Evolutionary conservation across 495 filamentous ascomycete genomes (phyloP).

Genomic region (Entonaema liquescens): DNA sequence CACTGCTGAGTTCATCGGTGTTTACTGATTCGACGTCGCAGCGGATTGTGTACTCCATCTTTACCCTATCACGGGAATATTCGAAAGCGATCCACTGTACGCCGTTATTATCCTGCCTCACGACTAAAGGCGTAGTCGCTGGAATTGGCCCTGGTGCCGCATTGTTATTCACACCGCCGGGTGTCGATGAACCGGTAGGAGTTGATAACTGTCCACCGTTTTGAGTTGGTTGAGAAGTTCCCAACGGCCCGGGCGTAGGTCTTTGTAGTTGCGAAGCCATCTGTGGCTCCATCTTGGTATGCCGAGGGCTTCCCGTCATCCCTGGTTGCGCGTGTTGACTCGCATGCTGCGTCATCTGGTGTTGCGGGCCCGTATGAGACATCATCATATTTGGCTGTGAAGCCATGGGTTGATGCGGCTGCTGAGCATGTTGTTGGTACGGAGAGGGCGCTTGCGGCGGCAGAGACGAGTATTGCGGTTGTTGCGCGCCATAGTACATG

Average conservation of each 20-base stretch:
- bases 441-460: constrained; percentile 71
- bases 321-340: constrained; percentile 58
- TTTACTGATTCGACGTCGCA: constrained; percentile 98
- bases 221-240: constrained; percentile 53
- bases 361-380: constrained; percentile 63
- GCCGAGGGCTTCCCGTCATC: constrained; percentile 70
- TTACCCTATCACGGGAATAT: constrained; percentile 95
- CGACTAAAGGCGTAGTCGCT: constrained; percentile 94
- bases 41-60: constrained; percentile 99
- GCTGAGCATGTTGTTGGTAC: constrained; percentile 78
- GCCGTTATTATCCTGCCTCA: constrained; percentile 93
- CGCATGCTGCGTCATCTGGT: constrained; percentile 58
- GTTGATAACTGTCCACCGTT: constrained; percentile 65
- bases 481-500: constrained; percentile 70
- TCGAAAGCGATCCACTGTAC: constrained; percentile 99
- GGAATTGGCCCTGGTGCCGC: constrained; percentile 98
- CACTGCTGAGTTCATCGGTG: constrained; percentile 80
- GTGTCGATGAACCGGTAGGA: constrained; percentile 50
- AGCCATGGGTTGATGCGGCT: constrained; percentile 70
- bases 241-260: constrained; percentile 64
- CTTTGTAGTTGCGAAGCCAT: constrained; percentile 65
- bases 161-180: constrained; percentile 75
- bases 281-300: constrained; percentile 68
- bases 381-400: constrained; percentile 65
- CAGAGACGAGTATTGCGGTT: constrained; percentile 75